Percentiles rank a stretch among this genome's conserved stretches.
Evolutionary conservation across 2,329 filamentous ascomycete genomes (phyloP).

Genomic region (Ceratocystis lukuohia): DNA sequence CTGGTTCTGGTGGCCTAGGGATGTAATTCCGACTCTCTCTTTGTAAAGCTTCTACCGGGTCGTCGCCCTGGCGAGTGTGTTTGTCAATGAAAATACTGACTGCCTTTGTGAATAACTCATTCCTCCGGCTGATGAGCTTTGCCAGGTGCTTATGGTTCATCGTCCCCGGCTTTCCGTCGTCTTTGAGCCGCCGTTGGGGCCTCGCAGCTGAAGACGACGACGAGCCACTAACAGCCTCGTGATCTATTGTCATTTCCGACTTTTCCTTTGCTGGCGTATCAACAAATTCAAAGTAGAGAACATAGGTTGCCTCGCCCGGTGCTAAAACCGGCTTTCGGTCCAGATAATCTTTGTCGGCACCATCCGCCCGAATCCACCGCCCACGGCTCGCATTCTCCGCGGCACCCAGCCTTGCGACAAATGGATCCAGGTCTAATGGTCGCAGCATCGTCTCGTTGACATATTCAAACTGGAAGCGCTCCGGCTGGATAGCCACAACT

Average conservation of each 20-base stretch:
- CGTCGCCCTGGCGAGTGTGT: conserved; percentile 49
- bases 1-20: conserved; percentile 15
- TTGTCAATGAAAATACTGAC: conserved; percentile 64
- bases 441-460: conserved; percentile 75
- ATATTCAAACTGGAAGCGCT: conserved; percentile 69
- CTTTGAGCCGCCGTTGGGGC: conserved; percentile 89
- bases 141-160: conserved; percentile 14
- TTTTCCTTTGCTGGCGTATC: conserved; percentile 41
- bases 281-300: conserved; percentile 82
- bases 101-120: conserved; percentile 66
- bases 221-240: neutral
- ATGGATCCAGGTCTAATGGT: conserved; percentile 44
- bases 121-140: conserved; percentile 70
- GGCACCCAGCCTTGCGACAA: neutral
- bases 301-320: conserved; percentile 33
- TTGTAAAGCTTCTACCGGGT: conserved; percentile 54
- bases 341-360: neutral
- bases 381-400: neutral
- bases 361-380: conserved; percentile 11
- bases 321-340: conserved; percentile 5
- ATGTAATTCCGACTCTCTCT: conserved; percentile 50
- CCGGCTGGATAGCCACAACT: conserved; percentile 64
- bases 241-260: neutral
- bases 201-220: conserved; percentile 35
- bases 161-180: conserved; percentile 32